Evolutionary conservation across 2,329 filamentous ascomycete genomes (phyloP), one percentile per base, ranked within the genome.

Genomic region (Aspergillus cejpii): DNA sequence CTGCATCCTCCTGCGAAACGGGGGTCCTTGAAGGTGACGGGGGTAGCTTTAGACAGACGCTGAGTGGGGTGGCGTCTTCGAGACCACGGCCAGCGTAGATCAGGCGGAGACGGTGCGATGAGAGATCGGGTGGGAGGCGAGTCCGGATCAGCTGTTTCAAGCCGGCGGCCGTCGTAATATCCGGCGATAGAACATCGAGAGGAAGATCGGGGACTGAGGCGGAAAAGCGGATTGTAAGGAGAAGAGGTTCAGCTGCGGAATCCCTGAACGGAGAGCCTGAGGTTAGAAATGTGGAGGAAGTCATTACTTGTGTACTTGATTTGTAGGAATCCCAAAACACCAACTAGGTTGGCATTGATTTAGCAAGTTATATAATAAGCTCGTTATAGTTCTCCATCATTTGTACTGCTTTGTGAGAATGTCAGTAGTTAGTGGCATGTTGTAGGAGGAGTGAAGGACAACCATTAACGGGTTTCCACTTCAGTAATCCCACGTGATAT

Each of bases 31-130:
- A 74, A 0, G 79, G 78, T 0, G 79, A 75, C 0, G 78, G 72
- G 0, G 80, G 76, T 1, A 84, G 69, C 48, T 79, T 81, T 37
- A 97, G 74, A 1, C 84, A 84, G 27, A 76, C 69, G 47, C 79
- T 75, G 20, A 98, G 74, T 5, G 85, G 77, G 7, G 79, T 76
- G 27, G 74, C 70, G 64, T 96, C 90, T 53, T 83, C 77, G 39
- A 97, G 81, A 47, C 94, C 84, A 61, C 87, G 89, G 50, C 92
- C 92, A 40, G 87, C 80, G 65, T 95, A 83, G 64, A 97, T 96
- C 52, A 98, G 81, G 48, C 91, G 87, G 24, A 97, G 79, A 27
- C 88, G 84, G 50, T 80, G 81, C 33, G 78, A 74, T 11, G 81
- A 78, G 51, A 82, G 75, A 26, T 78, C 70, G 26, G 71, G 60